Evolutionary conservation across 192 early-diverging fungal genomes (phyloP), one percentile per base, ranked within the genome.

Genomic region (Chytriomyces sp.): DNA sequence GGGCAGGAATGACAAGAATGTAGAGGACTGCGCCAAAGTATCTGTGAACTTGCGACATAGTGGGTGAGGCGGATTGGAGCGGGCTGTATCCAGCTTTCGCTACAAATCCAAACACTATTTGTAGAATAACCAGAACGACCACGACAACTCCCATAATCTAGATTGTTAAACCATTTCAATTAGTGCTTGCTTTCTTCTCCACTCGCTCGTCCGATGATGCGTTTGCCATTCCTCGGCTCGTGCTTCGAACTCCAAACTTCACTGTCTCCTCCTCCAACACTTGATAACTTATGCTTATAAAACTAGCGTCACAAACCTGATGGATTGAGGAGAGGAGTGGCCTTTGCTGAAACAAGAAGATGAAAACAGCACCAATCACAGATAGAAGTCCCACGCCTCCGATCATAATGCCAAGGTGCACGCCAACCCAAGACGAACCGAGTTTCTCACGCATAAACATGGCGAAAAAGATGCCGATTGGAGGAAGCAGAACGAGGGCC

Each of bases 391-490:
- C 31, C 25, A 33, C 32, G 8, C 65, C 65, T 25, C 44, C 65
- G 17, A 68, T 52, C 65, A 68, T 54, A 7, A 68, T 25, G 14
- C 65, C 65, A 12, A 68, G 8, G 55, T 68, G 65, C 34, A 68
- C 44, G 19, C 25, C 52, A 10, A 68, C 10, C 65, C 65, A 68
- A 3, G 30, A 17, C 12, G 6, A 14, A 5, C 52, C 10, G 14
- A 68, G 32, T 39, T 68, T 68, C 17, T 68, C 65, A 17, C 65
- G 26, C 65, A 68, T 37, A 37, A 68, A 68, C 65, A 68, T 68
- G 6, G 65, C 65, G 4, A 68, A 31, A 55, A 68, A 68, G 17
- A 55, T 55, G 12, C 25, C 65, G 31, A 56, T 10, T 0, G 65
- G 54, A 7, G 65, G 65, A 0, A 68, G 33, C 30, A 33, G 31